Base-by-base conservation (phyloP, 2,329 filamentous ascomycete genomes). In the Coniochaeta hoffmannii region DNA sequence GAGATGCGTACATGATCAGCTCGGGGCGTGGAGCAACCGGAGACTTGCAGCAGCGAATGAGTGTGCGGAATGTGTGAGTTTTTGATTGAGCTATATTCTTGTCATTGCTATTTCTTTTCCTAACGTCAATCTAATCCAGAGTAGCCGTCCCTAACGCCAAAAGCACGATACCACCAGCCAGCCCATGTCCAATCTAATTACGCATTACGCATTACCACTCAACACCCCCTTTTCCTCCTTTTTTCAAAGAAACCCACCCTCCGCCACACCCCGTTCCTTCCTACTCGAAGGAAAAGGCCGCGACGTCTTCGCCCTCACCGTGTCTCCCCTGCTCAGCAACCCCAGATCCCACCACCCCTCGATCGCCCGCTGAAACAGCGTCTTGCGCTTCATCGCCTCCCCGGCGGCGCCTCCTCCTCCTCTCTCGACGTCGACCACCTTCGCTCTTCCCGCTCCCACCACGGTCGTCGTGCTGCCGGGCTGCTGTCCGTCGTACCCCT, bases 331-430 rank as follows among this genome's bases (percentile, higher is more conserved):
- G 15, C 59, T 57, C 54, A 80, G 59, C 55, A 81, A 63, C 4
- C 72, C 75, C 55, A 81, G 65, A 65, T 81, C 78, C 78, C 78
- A 81, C 78, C 78, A 81, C 5, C 78, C 78, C 41, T 80, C 77
- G 28, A 81, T 69, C 15, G 54, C 54, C 19, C 73, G 67, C 36
- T 75, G 69, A 58, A 78, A 67, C 22, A 81, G 65, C 1, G 77
- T 80, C 68, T 68, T 77, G 8, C 76, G 70, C 61, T 69, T 72
- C 30, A 70, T 69, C 31, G 32, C 49, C n/a, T n/a, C n/a, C n/a
- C n/a, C n/a, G n/a, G n/a, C n/a, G n/a, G n/a, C n/a, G n/a, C n/a
- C n/a, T n/a, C n/a, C n/a, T 17, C 17, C 36, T 70, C 19, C 54
- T 57, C 35, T 59, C 57, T 41, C 36, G 17, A 41, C 17, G 17